phyloP scores from a whole-genome alignment of 2,329 filamentous ascomycete genomes.

The Eutypa lata region DNA sequence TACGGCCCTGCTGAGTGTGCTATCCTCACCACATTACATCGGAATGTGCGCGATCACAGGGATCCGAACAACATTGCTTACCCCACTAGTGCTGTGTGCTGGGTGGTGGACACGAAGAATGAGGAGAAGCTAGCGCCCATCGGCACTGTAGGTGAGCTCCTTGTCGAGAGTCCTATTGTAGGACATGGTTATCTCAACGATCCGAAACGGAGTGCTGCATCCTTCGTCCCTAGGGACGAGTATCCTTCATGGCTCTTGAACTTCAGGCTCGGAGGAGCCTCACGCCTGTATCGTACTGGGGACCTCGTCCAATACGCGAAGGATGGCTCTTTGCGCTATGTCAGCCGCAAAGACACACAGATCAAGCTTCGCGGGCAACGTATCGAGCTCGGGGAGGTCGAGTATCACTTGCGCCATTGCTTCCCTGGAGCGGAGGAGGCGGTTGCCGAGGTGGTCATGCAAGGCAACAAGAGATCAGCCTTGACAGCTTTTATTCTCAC shows the following conservation, averaged over 20 bases:
- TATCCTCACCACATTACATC: conserved; percentile 29
- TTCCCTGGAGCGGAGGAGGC: background rate
- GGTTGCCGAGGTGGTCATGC: conserved; percentile 4
- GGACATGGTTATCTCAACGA: conserved; percentile 38
- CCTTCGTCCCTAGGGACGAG: conserved; percentile 34
- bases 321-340: conserved; percentile 36
- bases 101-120: background rate
- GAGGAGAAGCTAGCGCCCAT: conserved; percentile 2
- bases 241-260: background rate
- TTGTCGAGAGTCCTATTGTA: conserved; percentile 34
- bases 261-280: conserved; percentile 56
- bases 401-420: no score
- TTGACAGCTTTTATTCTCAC: no score
- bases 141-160: conserved; percentile 34
- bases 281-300: conserved; percentile 43
- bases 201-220: conserved; percentile 27
- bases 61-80: no score
- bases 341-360: conserved; percentile 45
- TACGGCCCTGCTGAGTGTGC: conserved; percentile 9
- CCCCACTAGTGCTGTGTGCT: background rate
- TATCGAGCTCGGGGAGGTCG: conserved; percentile 15
- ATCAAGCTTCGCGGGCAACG: conserved; percentile 23
- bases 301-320: conserved; percentile 17
- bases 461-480: conserved; percentile 23
- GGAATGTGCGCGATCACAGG: no score